These are phyloP conservation scores for Leptomonas seymouri DNA, from an alignment of 208 protist species.

Conservation along the genomic window DNA sequence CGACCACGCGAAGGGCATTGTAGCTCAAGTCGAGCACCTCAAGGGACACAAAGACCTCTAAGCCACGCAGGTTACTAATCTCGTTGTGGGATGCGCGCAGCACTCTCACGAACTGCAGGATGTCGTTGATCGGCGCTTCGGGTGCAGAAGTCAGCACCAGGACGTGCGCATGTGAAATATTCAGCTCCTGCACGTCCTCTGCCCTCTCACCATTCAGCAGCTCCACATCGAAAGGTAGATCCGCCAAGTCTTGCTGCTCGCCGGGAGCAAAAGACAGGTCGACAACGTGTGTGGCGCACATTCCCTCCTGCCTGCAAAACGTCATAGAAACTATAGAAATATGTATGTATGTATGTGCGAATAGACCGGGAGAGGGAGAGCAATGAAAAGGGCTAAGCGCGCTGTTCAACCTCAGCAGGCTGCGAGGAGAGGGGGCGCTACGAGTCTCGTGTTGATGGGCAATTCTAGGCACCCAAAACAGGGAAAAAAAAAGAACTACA, in stretches of 20 bases:
- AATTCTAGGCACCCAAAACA: too few species aligned
- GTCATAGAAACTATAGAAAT: neutral
- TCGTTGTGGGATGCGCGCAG: slow-evolving; percentile 73
- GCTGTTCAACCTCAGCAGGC: too few species aligned
- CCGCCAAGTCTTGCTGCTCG: slow-evolving; percentile 30
- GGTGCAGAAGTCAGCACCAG: slow-evolving; percentile 35
- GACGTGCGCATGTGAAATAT: slow-evolving; percentile 35
- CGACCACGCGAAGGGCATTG: slow-evolving; percentile 70
- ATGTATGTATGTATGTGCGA: too few species aligned
- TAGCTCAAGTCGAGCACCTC: slow-evolving; percentile 80
- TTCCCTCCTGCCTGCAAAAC: neutral
- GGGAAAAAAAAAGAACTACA: too few species aligned
- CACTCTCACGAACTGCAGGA: slow-evolving; percentile 56
- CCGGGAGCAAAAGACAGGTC: slow-evolving; percentile 35
- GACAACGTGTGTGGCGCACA: slow-evolving; percentile 12
- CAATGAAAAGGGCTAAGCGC: too few species aligned
- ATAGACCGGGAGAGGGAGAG: too few species aligned
- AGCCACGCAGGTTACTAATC: slow-evolving; percentile 54
- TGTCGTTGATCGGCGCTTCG: slow-evolving; percentile 26
- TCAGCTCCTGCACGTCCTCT: slow-evolving; percentile 33
- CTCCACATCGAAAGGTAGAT: slow-evolving; percentile 23
- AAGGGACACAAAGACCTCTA: slow-evolving; percentile 65
- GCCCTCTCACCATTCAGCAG: slow-evolving; percentile 3
- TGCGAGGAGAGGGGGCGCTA: too few species aligned
- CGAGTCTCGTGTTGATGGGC: too few species aligned